Percentiles rank a stretch among this genome's conserved stretches.
phyloP scores from a whole-genome alignment of 306 rosid genomes.

The Gastrolobium villosum region DNA sequence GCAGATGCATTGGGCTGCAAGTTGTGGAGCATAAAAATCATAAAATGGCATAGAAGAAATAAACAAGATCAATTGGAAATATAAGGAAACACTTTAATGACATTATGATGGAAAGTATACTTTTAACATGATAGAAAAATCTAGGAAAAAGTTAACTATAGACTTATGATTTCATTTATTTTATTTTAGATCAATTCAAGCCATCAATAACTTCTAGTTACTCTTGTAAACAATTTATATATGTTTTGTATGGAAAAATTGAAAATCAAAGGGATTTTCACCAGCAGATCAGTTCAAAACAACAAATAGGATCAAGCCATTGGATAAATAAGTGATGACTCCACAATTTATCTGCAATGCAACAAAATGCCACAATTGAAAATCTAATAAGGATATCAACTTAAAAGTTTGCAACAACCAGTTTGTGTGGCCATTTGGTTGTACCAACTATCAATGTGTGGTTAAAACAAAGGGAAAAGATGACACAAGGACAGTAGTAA shows the following conservation, averaged over 20 bases:
- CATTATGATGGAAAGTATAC: background rate
- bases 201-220: background rate
- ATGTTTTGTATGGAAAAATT: background rate
- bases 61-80: background rate
- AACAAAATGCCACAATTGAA: background rate
- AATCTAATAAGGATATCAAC: background rate
- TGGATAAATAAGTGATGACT: background rate
- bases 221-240: background rate
- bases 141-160: background rate
- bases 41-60: background rate
- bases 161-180: background rate
- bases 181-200: background rate
- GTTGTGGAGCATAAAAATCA: background rate
- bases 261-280: background rate
- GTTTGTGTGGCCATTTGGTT: background rate
- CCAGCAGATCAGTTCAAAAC: background rate
- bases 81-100: background rate
- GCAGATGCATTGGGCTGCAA: constrained; percentile 6
- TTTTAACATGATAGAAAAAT: background rate
- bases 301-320: background rate
- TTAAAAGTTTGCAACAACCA: too few species aligned
- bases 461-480: too few species aligned
- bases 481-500: too few species aligned
- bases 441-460: too few species aligned
- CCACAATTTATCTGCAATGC: background rate